Evolutionary conservation across 805 yeast genomes (phyloP), one percentile per base, ranked within the genome.

Genomic region (Hanseniaspora pseudoguilliermondii): DNA sequence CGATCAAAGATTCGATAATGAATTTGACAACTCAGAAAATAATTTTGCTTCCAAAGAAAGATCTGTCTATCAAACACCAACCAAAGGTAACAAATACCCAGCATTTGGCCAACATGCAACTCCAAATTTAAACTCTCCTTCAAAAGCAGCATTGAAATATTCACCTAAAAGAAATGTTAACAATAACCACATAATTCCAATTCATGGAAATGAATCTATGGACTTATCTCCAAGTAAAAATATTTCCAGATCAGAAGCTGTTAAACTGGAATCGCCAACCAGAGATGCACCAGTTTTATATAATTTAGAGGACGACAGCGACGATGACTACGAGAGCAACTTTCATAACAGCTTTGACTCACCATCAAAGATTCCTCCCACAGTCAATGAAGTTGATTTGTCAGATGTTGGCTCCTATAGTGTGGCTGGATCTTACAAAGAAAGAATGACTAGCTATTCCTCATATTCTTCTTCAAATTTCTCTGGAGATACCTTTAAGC

Each of bases 251-350:
- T 82, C 86, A 43, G 78, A 76, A 51, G 83, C 76, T 62, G 83
- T 93, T 2, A 71, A 79, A 54, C 69, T 79, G 60, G 90, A 86
- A 66, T 82, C 95, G 0, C 93, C 95, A 36, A 77, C 73, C 56
- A 77, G 89, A 65, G 75, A 75, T 43, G 72, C 70, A 41, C 76
- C 75, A 4, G 74, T 82, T 6, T 71, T 81, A 4, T 68, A 77
- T 15, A 74, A 82, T 49, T 42, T 53, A 18, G 71, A 73, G 32
- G 73, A 73, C 55, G 70, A 67, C 16, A 70, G 66, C 20, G 73
- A 73, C 47, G 69, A 68, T 41, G 72, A 69, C 18, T 66, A 66
- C 16, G 62, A 59, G 40, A 55, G 58, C 11, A 55, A 58, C 25
- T 54, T 60, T 25, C 60, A 63, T 44, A 63, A 64, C 48, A 60